These are phyloP conservation scores for Colletotrichum coccodes DNA, from an alignment of 2,329 filamentous ascomycete species.

Conservation along the genomic window DNA sequence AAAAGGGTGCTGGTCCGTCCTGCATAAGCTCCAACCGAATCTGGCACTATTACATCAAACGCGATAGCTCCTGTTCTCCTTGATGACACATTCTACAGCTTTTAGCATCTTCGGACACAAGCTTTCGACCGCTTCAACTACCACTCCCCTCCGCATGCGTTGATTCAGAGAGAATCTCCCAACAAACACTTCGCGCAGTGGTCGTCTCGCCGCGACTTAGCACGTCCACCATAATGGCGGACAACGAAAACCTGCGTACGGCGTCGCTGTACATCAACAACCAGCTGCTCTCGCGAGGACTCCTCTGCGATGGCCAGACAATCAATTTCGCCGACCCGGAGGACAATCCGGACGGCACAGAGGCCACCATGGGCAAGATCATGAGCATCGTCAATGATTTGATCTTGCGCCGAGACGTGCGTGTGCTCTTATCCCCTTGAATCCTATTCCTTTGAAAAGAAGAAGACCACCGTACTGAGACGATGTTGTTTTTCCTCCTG, in stretches of 20 bases:
- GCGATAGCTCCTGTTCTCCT: background rate
- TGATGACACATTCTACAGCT: conserved; percentile 5
- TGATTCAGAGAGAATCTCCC: background rate
- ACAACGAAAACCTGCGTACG: conserved; percentile 70
- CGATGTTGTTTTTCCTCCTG: conserved; percentile 1
- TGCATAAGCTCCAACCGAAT: conserved; percentile 25
- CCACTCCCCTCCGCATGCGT: conserved; percentile 11
- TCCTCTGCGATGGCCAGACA: conserved; percentile 73
- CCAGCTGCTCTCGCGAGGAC: conserved; percentile 72
- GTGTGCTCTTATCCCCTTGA: conserved; percentile 42
- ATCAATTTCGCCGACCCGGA: conserved; percentile 87
- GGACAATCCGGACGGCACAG: conserved; percentile 68
- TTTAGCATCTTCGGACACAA: conserved; percentile 6
- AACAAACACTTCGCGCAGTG: background rate
- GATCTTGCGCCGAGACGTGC: conserved; percentile 87
- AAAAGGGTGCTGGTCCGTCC: conserved; percentile 30
- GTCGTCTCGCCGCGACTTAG: conserved; percentile 11
- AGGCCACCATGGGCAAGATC: conserved; percentile 81
- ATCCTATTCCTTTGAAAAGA: background rate
- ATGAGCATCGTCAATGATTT: conserved; percentile 96
- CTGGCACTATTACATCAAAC: background rate
- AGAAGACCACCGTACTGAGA: conserved; percentile 14
- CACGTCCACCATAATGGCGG: conserved; percentile 55
- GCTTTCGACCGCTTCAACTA: background rate
- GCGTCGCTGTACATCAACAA: conserved; percentile 80